phyloP scores from a whole-genome alignment of 2,329 filamentous ascomycete species.

The Diplodia seriata region DNA sequence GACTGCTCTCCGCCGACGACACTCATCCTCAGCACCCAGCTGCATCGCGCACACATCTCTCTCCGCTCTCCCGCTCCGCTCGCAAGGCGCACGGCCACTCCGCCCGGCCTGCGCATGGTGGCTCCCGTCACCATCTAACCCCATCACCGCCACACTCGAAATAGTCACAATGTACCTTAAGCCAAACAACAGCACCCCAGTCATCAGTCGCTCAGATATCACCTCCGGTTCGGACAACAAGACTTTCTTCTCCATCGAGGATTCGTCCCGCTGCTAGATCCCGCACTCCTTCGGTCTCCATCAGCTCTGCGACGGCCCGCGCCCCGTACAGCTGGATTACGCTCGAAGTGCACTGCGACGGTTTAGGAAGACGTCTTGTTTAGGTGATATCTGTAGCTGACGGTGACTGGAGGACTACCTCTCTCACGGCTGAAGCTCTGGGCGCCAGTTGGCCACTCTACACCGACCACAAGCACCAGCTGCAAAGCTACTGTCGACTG shows the following conservation, averaged over 20 bases:
- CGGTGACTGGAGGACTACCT: constrained; percentile 49
- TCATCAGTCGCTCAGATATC: constrained; percentile 53
- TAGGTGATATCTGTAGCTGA: constrained; percentile 53
- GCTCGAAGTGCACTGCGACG: constrained; percentile 47
- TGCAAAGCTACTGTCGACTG: constrained; percentile 30
- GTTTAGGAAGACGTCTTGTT: constrained; percentile 49
- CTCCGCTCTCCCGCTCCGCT: constrained; percentile 27
- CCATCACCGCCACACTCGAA: constrained; percentile 35
- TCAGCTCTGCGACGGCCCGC: constrained; percentile 25
- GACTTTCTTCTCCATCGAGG: constrained; percentile 48
- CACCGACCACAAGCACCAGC: constrained; percentile 18
- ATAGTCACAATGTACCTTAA: constrained; percentile 47
- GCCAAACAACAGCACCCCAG: constrained; percentile 47
- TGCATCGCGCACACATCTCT: constrained; percentile 34
- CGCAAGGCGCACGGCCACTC: constrained; percentile 25
- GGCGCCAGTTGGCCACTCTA: constrained; percentile 27
- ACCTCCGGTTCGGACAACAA: constrained; percentile 48
- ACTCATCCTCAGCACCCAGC: background rate
- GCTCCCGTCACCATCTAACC: constrained; percentile 40
- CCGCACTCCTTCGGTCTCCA: constrained; percentile 24
- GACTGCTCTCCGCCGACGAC: constrained; percentile 9
- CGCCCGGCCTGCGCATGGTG: constrained; percentile 31
- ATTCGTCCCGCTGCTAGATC: constrained; percentile 39
- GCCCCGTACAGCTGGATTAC: constrained; percentile 26
- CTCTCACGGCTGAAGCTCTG: constrained; percentile 28